These are phyloP conservation scores for Aspergillus sp. DNA, from an alignment of 2,329 filamentous ascomycete species.

Conservation along the genomic window DNA sequence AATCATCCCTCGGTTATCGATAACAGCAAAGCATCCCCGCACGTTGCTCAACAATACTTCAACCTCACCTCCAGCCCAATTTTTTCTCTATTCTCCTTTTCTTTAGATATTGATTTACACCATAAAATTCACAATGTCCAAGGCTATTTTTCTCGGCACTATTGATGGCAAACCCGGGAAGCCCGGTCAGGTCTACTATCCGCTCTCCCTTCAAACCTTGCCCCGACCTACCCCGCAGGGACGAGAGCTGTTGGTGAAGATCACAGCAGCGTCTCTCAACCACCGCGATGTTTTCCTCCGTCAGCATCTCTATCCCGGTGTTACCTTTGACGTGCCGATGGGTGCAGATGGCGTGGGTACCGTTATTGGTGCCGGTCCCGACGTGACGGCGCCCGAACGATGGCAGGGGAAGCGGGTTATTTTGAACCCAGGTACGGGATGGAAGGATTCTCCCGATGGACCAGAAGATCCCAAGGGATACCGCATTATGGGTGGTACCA, in stretches of 20 bases:
- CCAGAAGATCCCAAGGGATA: constrained; percentile 59
- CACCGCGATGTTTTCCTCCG: constrained; percentile 94
- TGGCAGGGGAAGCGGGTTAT: constrained; percentile 69
- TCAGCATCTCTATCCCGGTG: constrained; percentile 83
- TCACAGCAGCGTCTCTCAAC: constrained; percentile 80
- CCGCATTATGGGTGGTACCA: constrained; percentile 52
- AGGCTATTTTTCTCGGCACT: constrained; percentile 39
- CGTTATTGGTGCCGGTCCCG: constrained; percentile 61
- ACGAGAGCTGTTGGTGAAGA: constrained; percentile 66
- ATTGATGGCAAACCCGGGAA: constrained; percentile 63
- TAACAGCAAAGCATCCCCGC: constrained; percentile 9
- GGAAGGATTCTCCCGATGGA: constrained; percentile 65
- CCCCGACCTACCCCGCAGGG: constrained; percentile 60
- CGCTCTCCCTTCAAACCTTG: constrained; percentile 51
- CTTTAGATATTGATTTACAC: too few relatives aligned
- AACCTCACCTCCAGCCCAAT: neutral
- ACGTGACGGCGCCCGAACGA: constrained; percentile 43
- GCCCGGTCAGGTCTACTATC: constrained; percentile 75
- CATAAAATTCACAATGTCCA: constrained; percentile 32
- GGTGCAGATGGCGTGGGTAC: constrained; percentile 77
- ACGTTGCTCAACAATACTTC: neutral
- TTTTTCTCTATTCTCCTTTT: neutral
- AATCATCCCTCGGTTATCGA: constrained; percentile 11
- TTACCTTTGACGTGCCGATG: constrained; percentile 72
- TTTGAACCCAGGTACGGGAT: constrained; percentile 72